A percentile compares a stretch with the other conserved stretches of the same genome.
Evolutionary conservation across 2,329 filamentous ascomycete genomes (phyloP).

Genomic region (Monascus ruber): DNA sequence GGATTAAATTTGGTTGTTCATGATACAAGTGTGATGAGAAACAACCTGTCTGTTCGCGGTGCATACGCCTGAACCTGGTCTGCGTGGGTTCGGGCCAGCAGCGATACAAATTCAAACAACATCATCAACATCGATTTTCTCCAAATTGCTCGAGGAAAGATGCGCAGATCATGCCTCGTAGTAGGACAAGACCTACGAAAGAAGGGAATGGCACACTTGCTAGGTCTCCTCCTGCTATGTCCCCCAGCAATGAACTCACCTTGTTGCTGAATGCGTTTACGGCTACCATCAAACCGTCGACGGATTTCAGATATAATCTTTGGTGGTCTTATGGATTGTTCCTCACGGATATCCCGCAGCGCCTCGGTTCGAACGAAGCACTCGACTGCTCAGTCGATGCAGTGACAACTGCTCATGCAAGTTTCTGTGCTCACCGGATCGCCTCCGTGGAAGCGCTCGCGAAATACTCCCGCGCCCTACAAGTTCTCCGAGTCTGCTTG

Average conservation of each 20-base stretch:
- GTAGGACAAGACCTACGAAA: background rate
- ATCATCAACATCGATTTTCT: constrained; percentile 8
- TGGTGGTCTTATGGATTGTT: constrained; percentile 37
- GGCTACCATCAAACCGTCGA: constrained; percentile 21
- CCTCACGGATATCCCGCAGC: constrained; percentile 34
- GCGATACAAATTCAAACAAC: constrained; percentile 40
- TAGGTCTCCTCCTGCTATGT: constrained; percentile 1
- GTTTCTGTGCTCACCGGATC: constrained; percentile 11
- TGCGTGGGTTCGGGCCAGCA: constrained; percentile 38
- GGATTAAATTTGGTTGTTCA: background rate
- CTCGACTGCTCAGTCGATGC: constrained; percentile 31
- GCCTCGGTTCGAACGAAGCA: constrained; percentile 36
- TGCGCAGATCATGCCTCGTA: background rate
- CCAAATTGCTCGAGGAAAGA: background rate
- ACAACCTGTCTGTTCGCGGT: constrained; percentile 36
- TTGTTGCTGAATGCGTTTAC: constrained; percentile 23
- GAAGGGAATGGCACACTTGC: background rate
- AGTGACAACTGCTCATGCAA: constrained; percentile 16
- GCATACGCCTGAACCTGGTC: constrained; percentile 32
- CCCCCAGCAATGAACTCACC: constrained; percentile 23
- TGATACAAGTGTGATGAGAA: constrained; percentile 38
- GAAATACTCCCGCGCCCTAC: constrained; percentile 21
- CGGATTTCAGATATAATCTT: constrained; percentile 38
- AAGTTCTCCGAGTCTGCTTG: constrained; percentile 16
- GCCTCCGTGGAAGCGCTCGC: constrained; percentile 12